Percentiles rank a stretch among this genome's conserved stretches.
Conservation (phyloP, 805 yeast genomes). For the Yamadazyma insecticola region DNA sequence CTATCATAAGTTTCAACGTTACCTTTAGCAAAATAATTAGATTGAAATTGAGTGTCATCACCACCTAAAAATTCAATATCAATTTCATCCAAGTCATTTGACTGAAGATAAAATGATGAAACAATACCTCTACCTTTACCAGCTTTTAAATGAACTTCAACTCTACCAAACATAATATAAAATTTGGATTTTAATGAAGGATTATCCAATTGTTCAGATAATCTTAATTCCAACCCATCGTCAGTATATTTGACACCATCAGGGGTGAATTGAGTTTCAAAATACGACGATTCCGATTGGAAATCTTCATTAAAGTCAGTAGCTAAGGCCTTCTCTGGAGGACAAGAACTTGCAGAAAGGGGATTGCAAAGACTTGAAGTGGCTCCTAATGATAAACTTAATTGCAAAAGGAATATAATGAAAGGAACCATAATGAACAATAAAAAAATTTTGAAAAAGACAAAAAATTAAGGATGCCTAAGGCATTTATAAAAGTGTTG, state of each 20-base stretch:
- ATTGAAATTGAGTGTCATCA: constrained; percentile 67
- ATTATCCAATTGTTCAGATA: constrained; percentile 61
- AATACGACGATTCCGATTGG: constrained; percentile 39
- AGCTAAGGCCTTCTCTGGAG: constrained; percentile 57
- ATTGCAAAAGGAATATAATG: background rate
- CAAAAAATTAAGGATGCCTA: no score
- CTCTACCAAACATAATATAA: constrained; percentile 82
- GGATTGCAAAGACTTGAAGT: constrained; percentile 20
- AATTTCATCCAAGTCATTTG: constrained; percentile 82
- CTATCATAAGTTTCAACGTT: constrained; percentile 70
- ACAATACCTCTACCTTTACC: constrained; percentile 76
- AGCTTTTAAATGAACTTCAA: constrained; percentile 63
- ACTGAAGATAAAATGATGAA: constrained; percentile 72
- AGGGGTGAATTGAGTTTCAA: constrained; percentile 38
- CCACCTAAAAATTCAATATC: constrained; percentile 85
- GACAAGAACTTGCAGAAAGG: constrained; percentile 16
- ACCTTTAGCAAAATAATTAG: constrained; percentile 79
- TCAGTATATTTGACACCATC: constrained; percentile 28
- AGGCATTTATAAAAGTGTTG: no score
- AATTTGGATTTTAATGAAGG: constrained; percentile 72
- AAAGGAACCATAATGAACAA: background rate
- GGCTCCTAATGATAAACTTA: constrained; percentile 7
- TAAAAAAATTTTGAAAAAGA: no score
- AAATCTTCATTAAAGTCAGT: constrained; percentile 51
- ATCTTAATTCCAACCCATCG: constrained; percentile 56